Conservation (phyloP, 208 protist species). For the Trypanosoma brucei region DNA sequence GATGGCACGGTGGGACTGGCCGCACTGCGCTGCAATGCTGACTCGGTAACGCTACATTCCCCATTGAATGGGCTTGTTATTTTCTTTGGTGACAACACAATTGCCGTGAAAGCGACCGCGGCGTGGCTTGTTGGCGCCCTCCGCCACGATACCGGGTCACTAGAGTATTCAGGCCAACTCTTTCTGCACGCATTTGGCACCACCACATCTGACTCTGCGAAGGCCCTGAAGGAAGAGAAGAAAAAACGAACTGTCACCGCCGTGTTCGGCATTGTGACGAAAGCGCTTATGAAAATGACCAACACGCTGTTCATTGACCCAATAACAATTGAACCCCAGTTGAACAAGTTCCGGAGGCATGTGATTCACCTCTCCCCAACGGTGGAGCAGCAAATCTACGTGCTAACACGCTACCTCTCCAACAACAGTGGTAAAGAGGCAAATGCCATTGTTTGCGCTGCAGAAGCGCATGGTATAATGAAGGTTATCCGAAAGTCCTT, state of each 20-base stretch:
- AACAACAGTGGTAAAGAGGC: not conserved
- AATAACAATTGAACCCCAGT: not conserved
- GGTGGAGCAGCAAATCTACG: constrained; percentile 2
- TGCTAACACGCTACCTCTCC: not conserved
- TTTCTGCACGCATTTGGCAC: constrained; percentile 1
- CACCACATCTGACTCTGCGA: not conserved
- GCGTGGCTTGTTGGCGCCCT: not conserved
- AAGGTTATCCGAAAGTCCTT: not conserved
- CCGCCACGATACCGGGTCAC: not conserved
- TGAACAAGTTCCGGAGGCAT: not conserved
- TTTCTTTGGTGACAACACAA: not conserved
- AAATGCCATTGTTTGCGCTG: constrained; percentile 1
- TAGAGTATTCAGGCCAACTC: not conserved
- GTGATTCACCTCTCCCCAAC: constrained; percentile 3
- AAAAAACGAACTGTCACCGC: constrained; percentile 1
- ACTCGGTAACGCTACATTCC: not conserved
- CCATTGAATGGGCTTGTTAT: constrained; percentile 9
- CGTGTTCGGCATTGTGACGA: constrained; percentile 1
- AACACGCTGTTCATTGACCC: constrained; percentile 6
- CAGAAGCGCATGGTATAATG: not conserved
- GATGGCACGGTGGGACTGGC: not conserved
- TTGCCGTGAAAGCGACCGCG: not conserved
- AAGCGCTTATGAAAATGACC: not conserved
- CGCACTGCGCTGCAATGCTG: not conserved
- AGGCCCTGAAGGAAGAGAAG: not conserved